Percentiles rank a stretch among this genome's conserved stretches.
Conservation (phyloP, 371 early-diverging fungal species). For the Sanchytrium tribonematis region DNA sequence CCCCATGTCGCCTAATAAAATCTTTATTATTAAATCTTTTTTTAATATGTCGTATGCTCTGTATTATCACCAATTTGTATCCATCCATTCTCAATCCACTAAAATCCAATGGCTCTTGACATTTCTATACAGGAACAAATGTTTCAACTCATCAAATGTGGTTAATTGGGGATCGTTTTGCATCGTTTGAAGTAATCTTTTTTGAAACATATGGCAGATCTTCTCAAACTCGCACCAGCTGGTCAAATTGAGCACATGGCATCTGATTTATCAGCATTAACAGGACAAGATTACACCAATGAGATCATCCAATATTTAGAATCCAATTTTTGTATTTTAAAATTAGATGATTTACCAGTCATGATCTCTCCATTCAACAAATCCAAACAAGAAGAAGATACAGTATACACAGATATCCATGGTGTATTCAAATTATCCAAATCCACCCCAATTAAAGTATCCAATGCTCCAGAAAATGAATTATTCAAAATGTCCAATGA, state of each 20-base stretch:
- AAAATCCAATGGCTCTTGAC: no score
- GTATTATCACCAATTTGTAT: no score
- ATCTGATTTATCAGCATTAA: neutral
- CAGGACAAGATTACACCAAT: neutral
- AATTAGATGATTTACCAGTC: neutral
- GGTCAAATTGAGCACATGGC: neutral
- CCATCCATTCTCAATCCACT: no score
- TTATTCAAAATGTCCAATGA: neutral
- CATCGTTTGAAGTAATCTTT: no score
- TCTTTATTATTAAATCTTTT: no score
- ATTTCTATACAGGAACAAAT: no score
- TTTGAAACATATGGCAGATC: neutral
- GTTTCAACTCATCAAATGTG: no score
- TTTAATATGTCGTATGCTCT: no score
- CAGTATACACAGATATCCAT: neutral
- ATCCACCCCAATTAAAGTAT: neutral
- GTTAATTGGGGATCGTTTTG: no score
- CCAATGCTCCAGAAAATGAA: neutral
- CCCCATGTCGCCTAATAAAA: no score
- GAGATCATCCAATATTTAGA: neutral
- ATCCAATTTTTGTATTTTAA: neutral
- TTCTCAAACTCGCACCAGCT: neutral
- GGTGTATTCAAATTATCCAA: neutral
- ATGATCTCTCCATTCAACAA: neutral
- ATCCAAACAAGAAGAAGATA: neutral